These are phyloP conservation scores for Sinapis alba DNA, from an alignment of 441 rosid species.

Conservation along the genomic window DNA sequence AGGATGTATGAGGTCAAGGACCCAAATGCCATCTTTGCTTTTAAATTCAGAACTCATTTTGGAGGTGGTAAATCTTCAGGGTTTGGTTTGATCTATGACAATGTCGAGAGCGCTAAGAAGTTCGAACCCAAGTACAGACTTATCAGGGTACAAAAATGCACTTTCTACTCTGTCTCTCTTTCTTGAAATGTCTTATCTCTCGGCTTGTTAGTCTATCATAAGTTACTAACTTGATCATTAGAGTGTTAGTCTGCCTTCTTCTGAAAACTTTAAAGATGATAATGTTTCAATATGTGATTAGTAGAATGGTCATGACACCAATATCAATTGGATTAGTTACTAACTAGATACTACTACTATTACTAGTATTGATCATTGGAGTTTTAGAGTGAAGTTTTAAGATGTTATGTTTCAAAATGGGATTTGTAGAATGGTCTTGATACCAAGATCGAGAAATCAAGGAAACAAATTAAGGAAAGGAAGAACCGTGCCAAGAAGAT, in stretches of 20 bases:
- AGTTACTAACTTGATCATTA: background rate
- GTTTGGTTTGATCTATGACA: constrained; percentile 1
- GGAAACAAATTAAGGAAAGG: constrained; percentile 89
- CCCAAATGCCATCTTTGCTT: constrained; percentile 81
- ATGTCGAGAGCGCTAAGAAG: constrained; percentile 1
- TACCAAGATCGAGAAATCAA: constrained; percentile 81
- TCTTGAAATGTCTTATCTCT: background rate
- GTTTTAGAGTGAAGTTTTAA: background rate
- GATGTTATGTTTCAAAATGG: background rate
- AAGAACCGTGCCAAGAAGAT: constrained; percentile 92
- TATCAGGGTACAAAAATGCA: constrained; percentile 70
- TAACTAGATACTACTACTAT: no score
- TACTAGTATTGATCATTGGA: background rate
- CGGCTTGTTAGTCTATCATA: no score
- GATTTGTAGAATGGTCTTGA: constrained; percentile 78
- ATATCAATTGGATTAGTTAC: no score
- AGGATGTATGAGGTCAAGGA: constrained; percentile 87
- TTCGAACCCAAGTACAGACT: constrained; percentile 69
- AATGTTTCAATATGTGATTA: background rate
- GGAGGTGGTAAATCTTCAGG: background rate
- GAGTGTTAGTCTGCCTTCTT: no score
- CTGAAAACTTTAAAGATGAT: no score
- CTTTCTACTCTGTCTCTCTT: background rate
- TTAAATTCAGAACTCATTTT: constrained; percentile 48
- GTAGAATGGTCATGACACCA: constrained; percentile 94